Evolutionary conservation across 2,329 filamentous ascomycete species (phyloP).

Genomic region (Ceratocystiopsis minuta): DNA sequence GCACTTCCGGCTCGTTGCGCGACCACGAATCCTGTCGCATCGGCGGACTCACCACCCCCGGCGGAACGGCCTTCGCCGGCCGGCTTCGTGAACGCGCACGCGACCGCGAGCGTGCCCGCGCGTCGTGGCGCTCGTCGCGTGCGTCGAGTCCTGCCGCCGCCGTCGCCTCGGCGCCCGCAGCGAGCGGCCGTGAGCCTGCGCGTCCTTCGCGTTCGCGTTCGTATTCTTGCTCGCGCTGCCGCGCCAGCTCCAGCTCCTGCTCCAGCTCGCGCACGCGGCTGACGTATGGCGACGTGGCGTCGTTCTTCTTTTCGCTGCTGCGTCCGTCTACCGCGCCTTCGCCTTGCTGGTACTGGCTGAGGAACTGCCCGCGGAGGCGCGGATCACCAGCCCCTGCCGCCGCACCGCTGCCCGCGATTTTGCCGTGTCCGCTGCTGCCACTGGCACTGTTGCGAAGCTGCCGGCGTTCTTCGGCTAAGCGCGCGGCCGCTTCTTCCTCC

Average conservation of each 20-base stretch:
- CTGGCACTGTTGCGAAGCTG: constrained; percentile 38
- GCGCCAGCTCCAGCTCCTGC: constrained; percentile 43
- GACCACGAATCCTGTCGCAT: constrained; percentile 47
- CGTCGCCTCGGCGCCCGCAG: constrained; percentile 7
- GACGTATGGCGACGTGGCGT: constrained; percentile 27
- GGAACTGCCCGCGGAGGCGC: constrained; percentile 61
- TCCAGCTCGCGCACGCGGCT: constrained; percentile 67
- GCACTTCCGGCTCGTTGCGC: constrained; percentile 43
- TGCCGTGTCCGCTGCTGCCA: constrained; percentile 17
- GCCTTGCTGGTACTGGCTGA: constrained; percentile 72
- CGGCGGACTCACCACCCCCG: constrained; percentile 13
- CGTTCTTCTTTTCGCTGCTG: constrained; percentile 15
- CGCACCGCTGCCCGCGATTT: background rate
- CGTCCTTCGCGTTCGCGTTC: constrained; percentile 37
- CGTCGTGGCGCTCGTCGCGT: background rate
- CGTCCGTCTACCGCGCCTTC: constrained; percentile 15
- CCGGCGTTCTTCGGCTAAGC: constrained; percentile 47
- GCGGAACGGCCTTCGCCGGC: background rate
- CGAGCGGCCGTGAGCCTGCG: constrained; percentile 26
- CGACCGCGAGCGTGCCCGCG: constrained; percentile 8
- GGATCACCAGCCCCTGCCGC: constrained; percentile 27
- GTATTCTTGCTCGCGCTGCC: constrained; percentile 45
- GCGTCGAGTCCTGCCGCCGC: background rate
- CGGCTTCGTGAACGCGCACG: constrained; percentile 10
- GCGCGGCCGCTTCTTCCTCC: constrained; percentile 53